Evolutionary conservation across 1,284 basidiomycete genomes (phyloP), one percentile per base, ranked within the genome.

Genomic region (Porodaedalea pini): DNA sequence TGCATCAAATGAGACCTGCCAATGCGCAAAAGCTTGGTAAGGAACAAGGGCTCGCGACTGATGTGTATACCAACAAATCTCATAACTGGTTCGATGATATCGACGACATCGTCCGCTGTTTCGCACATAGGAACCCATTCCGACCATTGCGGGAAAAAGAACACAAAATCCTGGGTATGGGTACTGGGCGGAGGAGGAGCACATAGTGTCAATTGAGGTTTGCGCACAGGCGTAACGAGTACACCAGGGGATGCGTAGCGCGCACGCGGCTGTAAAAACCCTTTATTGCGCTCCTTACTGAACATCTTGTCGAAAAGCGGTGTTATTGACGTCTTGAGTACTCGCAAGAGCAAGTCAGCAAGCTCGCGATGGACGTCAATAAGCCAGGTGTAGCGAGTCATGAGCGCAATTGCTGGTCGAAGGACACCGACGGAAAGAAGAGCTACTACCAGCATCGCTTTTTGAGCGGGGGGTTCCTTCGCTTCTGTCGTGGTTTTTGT

Each of bases 81-180:
- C 75, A 94, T 78, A 54, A 92, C 73, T 15, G 89, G 89, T 62
- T 91, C 87, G 36, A 89, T 74, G 27, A 92, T 79, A 66, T 87
- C 78, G 56, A 81, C 75, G 25, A 94, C 69, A 64, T 95, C 91
- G 45, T 87, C 83, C 51, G 83, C 67, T 0, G 77, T 76, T 1
- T 75, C 73, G 67, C 88, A 89, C 25, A 82, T 65, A 11, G 91
- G 91, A 34, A 94, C 73, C 40, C 80, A 77, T 49, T 89, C 82
- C 13, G 71, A 70, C 94, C 94, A 97, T 51, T 83, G 76, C 1
- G 92, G 85, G 70, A 88, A 96, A 78, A 97, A 98, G 77, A 93
- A 98, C 7, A 90, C 82, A 66, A 90, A 94, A 45, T 87, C 84
- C 21, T 78, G 79, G 4, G 74, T 78, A 57, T 74, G 78, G 11